Percentiles rank a stretch among this genome's conserved stretches.
Evolutionary conservation across 306 rosid species (phyloP).

Genomic region (Begonia fuchsioides): DNA sequence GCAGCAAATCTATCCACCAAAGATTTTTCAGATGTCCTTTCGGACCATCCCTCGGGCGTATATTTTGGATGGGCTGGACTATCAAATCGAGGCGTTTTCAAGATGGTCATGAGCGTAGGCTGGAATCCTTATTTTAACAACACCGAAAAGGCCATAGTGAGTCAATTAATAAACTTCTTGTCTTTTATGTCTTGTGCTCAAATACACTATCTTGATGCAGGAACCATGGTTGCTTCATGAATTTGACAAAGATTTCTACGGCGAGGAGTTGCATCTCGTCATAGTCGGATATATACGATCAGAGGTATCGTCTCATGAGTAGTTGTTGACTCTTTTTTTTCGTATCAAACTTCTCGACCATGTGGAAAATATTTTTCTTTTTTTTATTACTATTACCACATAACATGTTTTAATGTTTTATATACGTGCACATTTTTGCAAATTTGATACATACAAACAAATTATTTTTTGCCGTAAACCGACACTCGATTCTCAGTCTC

Average conservation of each 20-base stretch:
- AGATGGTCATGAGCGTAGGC: slow-evolving; percentile 93
- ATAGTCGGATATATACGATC: slow-evolving; percentile 82
- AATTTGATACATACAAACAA: too few species aligned
- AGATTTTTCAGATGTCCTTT: slow-evolving; percentile 46
- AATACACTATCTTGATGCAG: slow-evolving; percentile 20
- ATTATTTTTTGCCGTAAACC: not conserved
- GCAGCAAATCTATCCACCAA: slow-evolving; percentile 75
- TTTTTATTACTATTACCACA: too few species aligned
- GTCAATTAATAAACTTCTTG: slow-evolving; percentile 2
- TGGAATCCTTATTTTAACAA: slow-evolving; percentile 88
- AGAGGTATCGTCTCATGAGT: slow-evolving; percentile 35
- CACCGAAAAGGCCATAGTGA: slow-evolving; percentile 71
- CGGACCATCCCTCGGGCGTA: slow-evolving; percentile 75
- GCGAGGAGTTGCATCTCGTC: slow-evolving; percentile 70
- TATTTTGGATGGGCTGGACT: slow-evolving; percentile 93
- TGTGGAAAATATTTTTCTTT: too few species aligned
- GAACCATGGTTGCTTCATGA: slow-evolving; percentile 95
- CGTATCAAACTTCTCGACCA: too few species aligned
- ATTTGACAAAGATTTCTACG: slow-evolving; percentile 60
- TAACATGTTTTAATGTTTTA: too few species aligned
- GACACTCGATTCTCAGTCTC: not conserved
- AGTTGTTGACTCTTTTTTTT: too few species aligned
- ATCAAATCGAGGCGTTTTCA: slow-evolving; percentile 49
- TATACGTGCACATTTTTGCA: too few species aligned
- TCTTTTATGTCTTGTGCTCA: slow-evolving; percentile 5